A percentile compares a stretch with the other conserved stretches of the same genome.
Evolutionary conservation across 179 eudicot genomes (phyloP).

Genomic region (Carnegiea gigantea): DNA sequence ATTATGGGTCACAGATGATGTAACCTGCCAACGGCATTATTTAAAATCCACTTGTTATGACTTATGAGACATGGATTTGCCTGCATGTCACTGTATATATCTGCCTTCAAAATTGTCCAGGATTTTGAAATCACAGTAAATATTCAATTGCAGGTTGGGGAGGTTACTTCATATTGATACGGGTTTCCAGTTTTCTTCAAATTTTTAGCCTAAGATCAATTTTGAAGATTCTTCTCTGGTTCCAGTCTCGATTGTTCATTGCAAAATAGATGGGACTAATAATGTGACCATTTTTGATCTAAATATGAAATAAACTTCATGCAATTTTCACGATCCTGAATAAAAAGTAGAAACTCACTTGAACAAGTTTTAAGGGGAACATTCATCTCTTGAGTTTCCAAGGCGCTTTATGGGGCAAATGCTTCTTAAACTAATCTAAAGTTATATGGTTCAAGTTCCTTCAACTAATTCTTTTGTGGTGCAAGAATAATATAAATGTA

Average conservation of each 20-base stretch:
- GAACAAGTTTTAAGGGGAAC: neutral
- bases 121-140: too few relatives aligned
- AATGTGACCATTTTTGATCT: neutral
- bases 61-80: neutral
- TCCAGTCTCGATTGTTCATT: too few relatives aligned
- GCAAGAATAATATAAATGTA: too few relatives aligned
- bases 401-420: neutral
- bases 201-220: neutral
- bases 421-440: neutral
- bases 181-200: neutral
- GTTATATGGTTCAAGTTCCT: too few relatives aligned
- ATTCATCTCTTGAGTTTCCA: neutral
- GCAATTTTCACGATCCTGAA: too few relatives aligned
- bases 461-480: too few relatives aligned
- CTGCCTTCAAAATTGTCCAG: too few relatives aligned
- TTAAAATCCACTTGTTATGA: neutral
- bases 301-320: neutral
- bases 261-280: neutral
- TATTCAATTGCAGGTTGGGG: too few relatives aligned
- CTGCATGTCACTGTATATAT: neutral
- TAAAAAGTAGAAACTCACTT: neutral
- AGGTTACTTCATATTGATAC: neutral
- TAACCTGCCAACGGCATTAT: neutral
- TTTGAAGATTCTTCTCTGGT: neutral
- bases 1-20: neutral